Evolutionary conservation across 23 red algal genomes (phyloP), one percentile per base, ranked within the genome.

Genomic region (Gracilaria caudata): DNA sequence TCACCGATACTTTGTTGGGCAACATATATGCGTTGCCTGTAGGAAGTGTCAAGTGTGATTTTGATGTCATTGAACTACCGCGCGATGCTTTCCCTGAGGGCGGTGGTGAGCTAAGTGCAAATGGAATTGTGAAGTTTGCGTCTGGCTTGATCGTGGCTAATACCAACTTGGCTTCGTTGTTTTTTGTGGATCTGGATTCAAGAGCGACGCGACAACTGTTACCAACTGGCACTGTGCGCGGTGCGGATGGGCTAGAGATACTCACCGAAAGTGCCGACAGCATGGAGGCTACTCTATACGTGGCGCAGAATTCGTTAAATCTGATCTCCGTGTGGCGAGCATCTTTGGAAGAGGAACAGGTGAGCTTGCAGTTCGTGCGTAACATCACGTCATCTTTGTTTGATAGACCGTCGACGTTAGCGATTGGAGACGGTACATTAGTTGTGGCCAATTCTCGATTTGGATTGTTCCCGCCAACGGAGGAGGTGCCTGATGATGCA

Each of bases 131-230:
- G 2, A 28, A 14, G 16, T 84, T 70, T 26, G 46, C 43, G 7
- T 53, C 43, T 9, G 81, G 81, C 0, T 61, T 84, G 12, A 34
- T 84, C 66, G 60, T 84, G n/a, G 81, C 38, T 24, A 84, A 84
- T 30, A n/a, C 56, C 4, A 14, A 65, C 23, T 5, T 32, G 6
- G n/a, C 6, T 21, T 37, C 56, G 10, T 10, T 84, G 11, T 84
- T 84, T 23, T 84, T 49, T n/a, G 60, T 70, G 16, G 81, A 84
- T 24, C 39, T 84, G n/a, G 9, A 20, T 43, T 54, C 43, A 12
- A 71, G 51, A 10, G 19, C 35, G 20, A 16, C 25, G 61, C 59
- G 49, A n/a, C 58, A 43, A 6, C 17, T 84, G 20, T 9, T 72
- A 23, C 37, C 81, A 5, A 14, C 17, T 10, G 55, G 55, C 26